Percentiles rank a stretch among this genome's conserved stretches.
phyloP scores from a whole-genome alignment of 1,284 basidiomycete species.

The Erythrobasidium hasegawianum region DNA sequence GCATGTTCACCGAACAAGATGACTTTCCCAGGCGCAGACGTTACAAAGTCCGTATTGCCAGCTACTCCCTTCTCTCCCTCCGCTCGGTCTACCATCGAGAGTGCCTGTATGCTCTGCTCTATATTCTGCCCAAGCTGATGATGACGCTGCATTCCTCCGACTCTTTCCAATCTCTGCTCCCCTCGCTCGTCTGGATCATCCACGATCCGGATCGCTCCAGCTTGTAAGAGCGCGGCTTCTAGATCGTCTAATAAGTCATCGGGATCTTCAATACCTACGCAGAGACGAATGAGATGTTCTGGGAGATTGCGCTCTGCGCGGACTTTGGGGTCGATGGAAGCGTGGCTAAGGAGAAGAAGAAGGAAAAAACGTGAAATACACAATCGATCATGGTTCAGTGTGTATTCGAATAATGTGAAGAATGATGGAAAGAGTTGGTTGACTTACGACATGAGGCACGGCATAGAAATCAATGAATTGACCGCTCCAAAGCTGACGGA shows the following conservation, averaged over 20 bases:
- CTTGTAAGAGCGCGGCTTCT: constrained; percentile 82
- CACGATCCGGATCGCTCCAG: constrained; percentile 69
- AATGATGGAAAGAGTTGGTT: constrained; percentile 8
- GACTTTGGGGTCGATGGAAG: constrained; percentile 90
- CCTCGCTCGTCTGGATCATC: constrained; percentile 45
- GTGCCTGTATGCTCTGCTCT: not conserved
- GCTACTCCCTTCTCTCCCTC: not conserved
- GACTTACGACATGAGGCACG: constrained; percentile 97
- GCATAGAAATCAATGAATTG: constrained; percentile 98
- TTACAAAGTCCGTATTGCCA: constrained; percentile 57
- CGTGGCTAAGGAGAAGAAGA: constrained; percentile 76
- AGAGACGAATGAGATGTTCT: constrained; percentile 95
- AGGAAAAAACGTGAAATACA: constrained; percentile 27
- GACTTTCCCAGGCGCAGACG: constrained; percentile 95
- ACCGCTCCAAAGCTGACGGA: constrained; percentile 97
- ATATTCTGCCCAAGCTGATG: not conserved
- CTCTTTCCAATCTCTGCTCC: constrained; percentile 41
- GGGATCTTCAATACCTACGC: constrained; percentile 96
- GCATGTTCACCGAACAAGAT: constrained; percentile 99
- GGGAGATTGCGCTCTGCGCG: constrained; percentile 91
- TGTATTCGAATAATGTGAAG: not conserved
- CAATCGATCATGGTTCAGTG: not conserved
- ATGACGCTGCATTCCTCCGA: too few species aligned
- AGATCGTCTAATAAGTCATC: constrained; percentile 92
- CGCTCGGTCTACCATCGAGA: not conserved